Evolutionary conservation across 2,329 filamentous ascomycete genomes (phyloP).

Genomic region (Paecilomyces formosus): DNA sequence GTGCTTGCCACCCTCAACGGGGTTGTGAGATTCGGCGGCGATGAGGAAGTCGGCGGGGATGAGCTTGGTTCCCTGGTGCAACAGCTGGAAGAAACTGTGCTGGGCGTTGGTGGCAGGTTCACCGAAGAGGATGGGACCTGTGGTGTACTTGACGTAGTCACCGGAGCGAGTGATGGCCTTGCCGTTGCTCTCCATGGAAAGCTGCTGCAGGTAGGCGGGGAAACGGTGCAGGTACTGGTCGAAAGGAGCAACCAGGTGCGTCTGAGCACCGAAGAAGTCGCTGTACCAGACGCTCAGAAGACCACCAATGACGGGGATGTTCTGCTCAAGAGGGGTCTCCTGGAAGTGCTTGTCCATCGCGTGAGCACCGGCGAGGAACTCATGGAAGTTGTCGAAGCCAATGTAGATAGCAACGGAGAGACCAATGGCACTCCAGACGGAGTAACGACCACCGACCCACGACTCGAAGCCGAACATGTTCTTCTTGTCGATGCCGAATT

Average conservation of each 20-base stretch:
- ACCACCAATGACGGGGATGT: constrained; percentile 88
- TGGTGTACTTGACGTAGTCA: constrained; percentile 92
- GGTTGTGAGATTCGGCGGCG: constrained; percentile 94
- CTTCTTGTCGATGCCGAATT: constrained; percentile 97
- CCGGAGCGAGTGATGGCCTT: constrained; percentile 90
- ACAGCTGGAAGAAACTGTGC: constrained; percentile 99
- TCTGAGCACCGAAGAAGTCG: constrained; percentile 97
- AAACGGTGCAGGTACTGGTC: constrained; percentile 99
- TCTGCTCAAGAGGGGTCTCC: constrained; percentile 81
- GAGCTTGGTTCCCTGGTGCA: constrained; percentile 98
- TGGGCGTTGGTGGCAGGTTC: constrained; percentile 98
- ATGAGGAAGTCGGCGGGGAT: constrained; percentile 98
- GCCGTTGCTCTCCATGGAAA: constrained; percentile 99
- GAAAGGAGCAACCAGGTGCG: constrained; percentile 93
- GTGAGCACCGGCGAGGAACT: constrained; percentile 89
- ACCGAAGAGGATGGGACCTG: constrained; percentile 89
- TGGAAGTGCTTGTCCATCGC: constrained; percentile 99
- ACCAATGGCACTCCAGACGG: constrained; percentile 97
- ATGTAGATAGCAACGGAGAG: constrained; percentile 91
- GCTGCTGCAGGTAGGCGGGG: constrained; percentile 96
- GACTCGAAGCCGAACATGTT: constrained; percentile 99
- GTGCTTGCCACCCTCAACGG: constrained; percentile 83
- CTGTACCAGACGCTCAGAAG: constrained; percentile 97
- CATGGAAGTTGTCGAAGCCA: constrained; percentile 94
- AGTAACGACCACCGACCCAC: constrained; percentile 98